Percentiles rank a stretch among this genome's conserved stretches.
phyloP scores from a whole-genome alignment of 148 eudicot genomes.

The Persicaria maculosa region DNA sequence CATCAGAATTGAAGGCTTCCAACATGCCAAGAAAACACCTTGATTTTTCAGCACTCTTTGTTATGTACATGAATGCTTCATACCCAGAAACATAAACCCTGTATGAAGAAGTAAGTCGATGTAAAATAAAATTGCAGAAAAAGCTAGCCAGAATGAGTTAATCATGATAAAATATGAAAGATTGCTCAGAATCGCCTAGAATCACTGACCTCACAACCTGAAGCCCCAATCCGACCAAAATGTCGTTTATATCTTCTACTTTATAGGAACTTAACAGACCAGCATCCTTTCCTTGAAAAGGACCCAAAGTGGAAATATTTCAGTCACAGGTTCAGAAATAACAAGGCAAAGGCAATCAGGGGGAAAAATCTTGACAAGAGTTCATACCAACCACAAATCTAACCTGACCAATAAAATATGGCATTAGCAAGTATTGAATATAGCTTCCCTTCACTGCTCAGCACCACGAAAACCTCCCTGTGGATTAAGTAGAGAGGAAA shows the following conservation, averaged over 20 bases:
- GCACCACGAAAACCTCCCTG: slow-evolving; percentile 53
- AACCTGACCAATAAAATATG: slow-evolving; percentile 62
- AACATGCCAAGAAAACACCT: slow-evolving; percentile 42
- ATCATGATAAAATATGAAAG: slow-evolving; percentile 7
- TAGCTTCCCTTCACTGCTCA: slow-evolving; percentile 53
- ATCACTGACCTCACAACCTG: slow-evolving; percentile 49
- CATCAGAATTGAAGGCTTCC: slow-evolving; percentile 28
- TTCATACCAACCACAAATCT: slow-evolving; percentile 58
- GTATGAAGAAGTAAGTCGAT: slow-evolving; percentile 11
- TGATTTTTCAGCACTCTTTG: slow-evolving; percentile 40
- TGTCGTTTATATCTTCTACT: slow-evolving; percentile 47
- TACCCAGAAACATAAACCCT: slow-evolving; percentile 40
- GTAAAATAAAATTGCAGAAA: slow-evolving; percentile 9
- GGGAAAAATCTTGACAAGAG: slow-evolving; percentile 27
- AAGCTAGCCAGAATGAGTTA: background rate
- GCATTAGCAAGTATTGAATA: slow-evolving; percentile 35
- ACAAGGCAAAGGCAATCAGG: slow-evolving; percentile 9
- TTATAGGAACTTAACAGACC: slow-evolving; percentile 36
- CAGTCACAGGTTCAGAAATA: slow-evolving; percentile 12
- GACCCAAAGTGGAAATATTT: slow-evolving; percentile 16
- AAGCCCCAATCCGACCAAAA: slow-evolving; percentile 59
- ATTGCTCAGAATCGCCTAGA: background rate
- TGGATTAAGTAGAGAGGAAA: slow-evolving; percentile 10
- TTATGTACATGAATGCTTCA: slow-evolving; percentile 32
- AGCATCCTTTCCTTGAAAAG: slow-evolving; percentile 26